Evolutionary conservation across 495 filamentous ascomycete genomes (phyloP), one percentile per base, ranked within the genome.

Genomic region (Opeltia flavorubescens): DNA sequence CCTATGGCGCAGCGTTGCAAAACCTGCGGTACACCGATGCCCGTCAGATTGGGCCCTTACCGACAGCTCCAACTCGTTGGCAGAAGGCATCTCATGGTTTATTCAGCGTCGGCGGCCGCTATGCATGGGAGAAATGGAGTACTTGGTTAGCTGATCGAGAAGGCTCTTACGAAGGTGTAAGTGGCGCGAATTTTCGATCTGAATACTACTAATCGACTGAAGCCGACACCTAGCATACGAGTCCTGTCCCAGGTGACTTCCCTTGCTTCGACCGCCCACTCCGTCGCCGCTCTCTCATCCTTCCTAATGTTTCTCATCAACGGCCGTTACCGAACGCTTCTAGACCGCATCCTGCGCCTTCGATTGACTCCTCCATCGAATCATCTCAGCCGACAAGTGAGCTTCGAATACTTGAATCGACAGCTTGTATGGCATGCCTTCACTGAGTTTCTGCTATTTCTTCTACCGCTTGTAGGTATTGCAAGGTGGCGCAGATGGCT

Each of bases 391-490:
- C 79, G 89, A 7, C 85, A 96, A 62, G 88, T 98, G 13, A 89
- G 83, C 0, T 95, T 98, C 58, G 91, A 98, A 64, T 98, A 95
- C 60, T 75, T 98, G 36, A 98, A 98, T 59, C 81, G 91, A 12
- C 91, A 98, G 62, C 75, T 98, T 5, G 91, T 98, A 34, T 98
- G 91, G 91, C 91, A 98, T 60, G 91, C 91, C 15, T 95, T 98
- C 55, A 98, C 91, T 21, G 91, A 98, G 60, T 98, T 98, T 57
- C 72, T 99, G 4, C 77, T 99, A 5, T 99, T 99, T 60, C 75
- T 99, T 9, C 72, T 99, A 3, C 91, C 91, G 1, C 69, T 99
- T 23, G 86, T 99, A 34, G 89, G 89, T 35, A 89, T 99, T 49
- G 81, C 81, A 54, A 74, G 88, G 48, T 99, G 91, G 91, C 75